phyloP scores from a whole-genome alignment of 495 filamentous ascomycete species.

The Bombardia bombarda region DNA sequence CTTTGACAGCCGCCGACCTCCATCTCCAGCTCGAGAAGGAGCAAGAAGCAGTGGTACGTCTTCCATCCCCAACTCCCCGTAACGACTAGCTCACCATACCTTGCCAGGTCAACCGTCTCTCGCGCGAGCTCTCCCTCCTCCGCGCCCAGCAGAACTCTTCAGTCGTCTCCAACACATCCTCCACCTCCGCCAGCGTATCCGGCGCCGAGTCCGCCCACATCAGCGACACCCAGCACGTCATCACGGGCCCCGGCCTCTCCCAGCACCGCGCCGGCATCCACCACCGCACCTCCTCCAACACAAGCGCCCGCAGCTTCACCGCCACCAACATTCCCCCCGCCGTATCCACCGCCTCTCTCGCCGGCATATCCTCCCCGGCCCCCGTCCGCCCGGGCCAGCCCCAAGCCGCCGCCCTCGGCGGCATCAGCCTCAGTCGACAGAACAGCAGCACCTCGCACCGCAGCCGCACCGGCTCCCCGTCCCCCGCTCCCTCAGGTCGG shows the following conservation, averaged over 20 bases:
- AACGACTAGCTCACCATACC: neutral
- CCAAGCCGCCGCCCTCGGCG: conserved; percentile 19
- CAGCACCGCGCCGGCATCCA: conserved; percentile 32
- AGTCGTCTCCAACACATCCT: conserved; percentile 73
- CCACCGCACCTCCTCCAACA: conserved; percentile 35
- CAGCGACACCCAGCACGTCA: conserved; percentile 20
- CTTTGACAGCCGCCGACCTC: conserved; percentile 77
- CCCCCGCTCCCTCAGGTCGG: conserved; percentile 12
- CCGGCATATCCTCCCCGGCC: conserved; percentile 24
- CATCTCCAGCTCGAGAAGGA: conserved; percentile 85
- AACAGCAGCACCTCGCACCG: conserved; percentile 36
- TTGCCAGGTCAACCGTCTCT: conserved; percentile 78
- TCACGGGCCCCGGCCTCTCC: conserved; percentile 31
- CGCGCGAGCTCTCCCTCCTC: conserved; percentile 72
- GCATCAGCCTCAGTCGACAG: conserved; percentile 32
- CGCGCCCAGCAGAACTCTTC: conserved; percentile 74
- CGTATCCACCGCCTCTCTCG: conserved; percentile 29
- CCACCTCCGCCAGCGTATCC: conserved; percentile 45
- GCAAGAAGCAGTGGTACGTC: conserved; percentile 81
- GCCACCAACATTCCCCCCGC: conserved; percentile 20
- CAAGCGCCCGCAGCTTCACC: conserved; percentile 52
- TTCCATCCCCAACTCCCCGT: neutral
- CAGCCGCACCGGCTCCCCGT: conserved; percentile 34
- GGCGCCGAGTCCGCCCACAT: conserved; percentile 27
- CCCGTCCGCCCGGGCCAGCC: conserved; percentile 22